Evolutionary conservation across 345 rosid genomes (phyloP).

Genomic region (Populus ilicifolia): DNA sequence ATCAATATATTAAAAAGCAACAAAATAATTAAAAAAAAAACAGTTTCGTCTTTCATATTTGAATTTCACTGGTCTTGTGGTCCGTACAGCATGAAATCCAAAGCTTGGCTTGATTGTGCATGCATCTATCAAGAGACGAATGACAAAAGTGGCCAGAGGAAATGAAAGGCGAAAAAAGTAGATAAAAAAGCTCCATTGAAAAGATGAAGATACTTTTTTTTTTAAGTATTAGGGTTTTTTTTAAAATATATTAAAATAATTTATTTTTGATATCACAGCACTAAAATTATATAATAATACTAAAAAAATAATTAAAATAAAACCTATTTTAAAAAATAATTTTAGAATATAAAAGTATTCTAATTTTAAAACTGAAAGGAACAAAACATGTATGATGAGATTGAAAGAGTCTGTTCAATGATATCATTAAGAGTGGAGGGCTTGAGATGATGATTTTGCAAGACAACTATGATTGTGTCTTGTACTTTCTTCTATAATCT

Average conservation of each 20-base stretch:
- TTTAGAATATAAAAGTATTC: no score
- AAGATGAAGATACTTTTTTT: not conserved
- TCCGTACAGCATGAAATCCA: conserved; percentile 8
- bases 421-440: conserved; percentile 25
- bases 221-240: no score
- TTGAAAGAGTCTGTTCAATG: conserved; percentile 11
- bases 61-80: not conserved
- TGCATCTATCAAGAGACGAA: not conserved
- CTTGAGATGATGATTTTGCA: conserved; percentile 35
- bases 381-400: conserved; percentile 19
- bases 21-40: no score
- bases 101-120: conserved; percentile 9
- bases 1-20: no score
- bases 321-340: no score
- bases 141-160: not conserved
- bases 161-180: not conserved
- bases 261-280: no score
- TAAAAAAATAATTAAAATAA: no score
- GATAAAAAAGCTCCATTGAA: not conserved
- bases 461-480: conserved; percentile 50
- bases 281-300: no score
- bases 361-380: not conserved
- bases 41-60: no score
- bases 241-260: no score
- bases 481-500: conserved; percentile 37